Conservation (phyloP, 2,329 filamentous ascomycete genomes). For the Metarhizium album region DNA sequence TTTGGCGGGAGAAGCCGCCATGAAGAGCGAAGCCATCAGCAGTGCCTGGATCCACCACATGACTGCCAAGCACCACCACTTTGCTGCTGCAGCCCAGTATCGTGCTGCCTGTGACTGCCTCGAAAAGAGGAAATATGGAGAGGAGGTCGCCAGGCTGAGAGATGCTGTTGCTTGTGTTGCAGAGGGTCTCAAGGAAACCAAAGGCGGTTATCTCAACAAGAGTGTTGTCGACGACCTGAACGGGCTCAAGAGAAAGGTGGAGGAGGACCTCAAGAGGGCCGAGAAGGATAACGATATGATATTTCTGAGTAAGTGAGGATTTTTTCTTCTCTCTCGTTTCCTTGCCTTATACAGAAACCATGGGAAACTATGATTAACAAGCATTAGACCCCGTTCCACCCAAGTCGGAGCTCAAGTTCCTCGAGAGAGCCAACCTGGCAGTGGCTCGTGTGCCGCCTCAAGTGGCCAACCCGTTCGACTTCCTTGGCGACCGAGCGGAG, state of each 20-base stretch:
- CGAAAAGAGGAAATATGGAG: conserved; percentile 89
- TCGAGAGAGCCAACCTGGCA: conserved; percentile 88
- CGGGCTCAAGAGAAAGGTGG: conserved; percentile 68
- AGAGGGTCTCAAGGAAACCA: conserved; percentile 75
- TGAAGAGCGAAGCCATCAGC: conserved; percentile 81
- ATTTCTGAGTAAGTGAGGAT: conserved; percentile 56
- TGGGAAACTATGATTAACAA: conserved; percentile 16
- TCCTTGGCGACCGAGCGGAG: conserved; percentile 68
- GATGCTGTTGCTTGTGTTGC: conserved; percentile 76
- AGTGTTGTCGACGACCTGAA: conserved; percentile 73
- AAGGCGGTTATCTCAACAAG: conserved; percentile 64
- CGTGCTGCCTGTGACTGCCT: conserved; percentile 81
- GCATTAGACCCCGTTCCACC: conserved; percentile 62
- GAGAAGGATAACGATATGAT: conserved; percentile 97
- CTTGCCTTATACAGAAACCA: not conserved
- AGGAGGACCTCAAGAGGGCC: conserved; percentile 80
- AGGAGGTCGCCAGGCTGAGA: conserved; percentile 78
- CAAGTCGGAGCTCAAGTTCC: conserved; percentile 74
- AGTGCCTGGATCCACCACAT: conserved; percentile 97
- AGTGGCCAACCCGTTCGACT: conserved; percentile 67
- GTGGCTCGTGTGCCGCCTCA: conserved; percentile 67
- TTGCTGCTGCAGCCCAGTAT: conserved; percentile 90
- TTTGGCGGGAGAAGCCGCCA: conserved; percentile 70
- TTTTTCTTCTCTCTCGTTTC: too few relatives aligned
- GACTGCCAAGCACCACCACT: conserved; percentile 94